These are phyloP conservation scores for Naganishia liquefaciens DNA, from an alignment of 1,284 basidiomycete genomes.

Conservation along the genomic window DNA sequence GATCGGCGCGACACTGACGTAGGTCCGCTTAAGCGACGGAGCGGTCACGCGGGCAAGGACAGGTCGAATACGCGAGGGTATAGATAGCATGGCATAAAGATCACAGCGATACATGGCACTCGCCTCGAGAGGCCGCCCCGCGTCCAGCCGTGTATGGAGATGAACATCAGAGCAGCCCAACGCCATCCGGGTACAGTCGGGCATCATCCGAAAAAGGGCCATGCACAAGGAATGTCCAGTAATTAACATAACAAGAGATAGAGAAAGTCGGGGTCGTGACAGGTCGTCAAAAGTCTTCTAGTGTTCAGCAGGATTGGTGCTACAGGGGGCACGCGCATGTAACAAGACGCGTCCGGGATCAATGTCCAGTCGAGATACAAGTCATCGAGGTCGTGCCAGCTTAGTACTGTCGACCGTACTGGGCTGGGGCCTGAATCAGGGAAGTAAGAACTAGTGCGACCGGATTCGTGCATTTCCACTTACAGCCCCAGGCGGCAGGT, in stretches of 20 bases:
- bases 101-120: too few relatives aligned
- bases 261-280: conserved; percentile 12
- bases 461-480: background rate
- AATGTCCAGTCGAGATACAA: conserved; percentile 1
- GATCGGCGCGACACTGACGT: too few relatives aligned
- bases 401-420: conserved; percentile 28
- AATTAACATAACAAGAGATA: background rate
- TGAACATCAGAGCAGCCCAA: background rate
- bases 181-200: background rate
- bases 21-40: too few relatives aligned
- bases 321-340: conserved; percentile 4
- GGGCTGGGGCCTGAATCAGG: conserved; percentile 11
- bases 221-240: conserved; percentile 17
- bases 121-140: too few relatives aligned
- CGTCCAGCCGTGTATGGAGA: background rate
- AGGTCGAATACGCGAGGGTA: too few relatives aligned
- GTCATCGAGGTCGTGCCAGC: background rate
- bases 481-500: conserved; percentile 23
- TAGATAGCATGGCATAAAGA: too few relatives aligned
- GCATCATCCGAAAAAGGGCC: background rate
- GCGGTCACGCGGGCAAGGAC: too few relatives aligned
- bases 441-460: background rate
- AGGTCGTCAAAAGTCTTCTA: conserved; percentile 28
- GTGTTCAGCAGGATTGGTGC: conserved; percentile 16
- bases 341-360: conserved; percentile 1